Evolutionary conservation across 2,329 filamentous ascomycete genomes (phyloP), one percentile per base, ranked within the genome.

Genomic region (Botrytis fabae): DNA sequence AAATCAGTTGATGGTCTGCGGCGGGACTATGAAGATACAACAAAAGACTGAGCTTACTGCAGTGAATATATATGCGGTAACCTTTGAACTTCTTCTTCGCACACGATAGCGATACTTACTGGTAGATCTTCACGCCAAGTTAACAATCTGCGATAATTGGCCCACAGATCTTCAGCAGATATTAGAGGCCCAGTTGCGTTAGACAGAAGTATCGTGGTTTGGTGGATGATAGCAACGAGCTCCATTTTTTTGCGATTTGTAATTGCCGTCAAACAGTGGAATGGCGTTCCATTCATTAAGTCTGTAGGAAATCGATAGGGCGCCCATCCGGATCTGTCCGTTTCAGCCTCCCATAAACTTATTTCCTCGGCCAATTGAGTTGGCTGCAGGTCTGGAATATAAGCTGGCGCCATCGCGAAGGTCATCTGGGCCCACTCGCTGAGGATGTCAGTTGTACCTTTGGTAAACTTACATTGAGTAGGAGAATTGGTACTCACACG

Each of bases 381-480:
- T 22, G 65, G 65, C 48, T 66, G 51, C 12, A 60, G 22, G 28
- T 70, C 57, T 32, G 74, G 65, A 8, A 64, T 70, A 18, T 78
- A 14, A 1, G 54, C 63, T 16, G 70, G 69, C 14, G 80, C 77
- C 16, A 75, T 73, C 54, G 80, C 78, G 61, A 79, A 81, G 10
- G 80, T 81, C 57, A 80, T 74, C 59, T 79, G 79, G 42, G 79
- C 77, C 81, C 81, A 82, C 74, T 81, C 80, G 73, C 80, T 82
- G 60, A 51, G 25, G 61, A 40, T 48, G 70, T 81, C 76, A 81
- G 78, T 74, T 42, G 28, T 38, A n/a, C 18, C 28, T n/a, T 22
- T 14, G 51, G 28, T 28, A 51, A n/a, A 28, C 12, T 62, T 59
- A 28, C 3, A 62, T 46, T 44, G 18, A 8, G 40, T 25, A 38